Evolutionary conservation across 2,329 filamentous ascomycete genomes (phyloP).

Genomic region (Kalmusia sp.): DNA sequence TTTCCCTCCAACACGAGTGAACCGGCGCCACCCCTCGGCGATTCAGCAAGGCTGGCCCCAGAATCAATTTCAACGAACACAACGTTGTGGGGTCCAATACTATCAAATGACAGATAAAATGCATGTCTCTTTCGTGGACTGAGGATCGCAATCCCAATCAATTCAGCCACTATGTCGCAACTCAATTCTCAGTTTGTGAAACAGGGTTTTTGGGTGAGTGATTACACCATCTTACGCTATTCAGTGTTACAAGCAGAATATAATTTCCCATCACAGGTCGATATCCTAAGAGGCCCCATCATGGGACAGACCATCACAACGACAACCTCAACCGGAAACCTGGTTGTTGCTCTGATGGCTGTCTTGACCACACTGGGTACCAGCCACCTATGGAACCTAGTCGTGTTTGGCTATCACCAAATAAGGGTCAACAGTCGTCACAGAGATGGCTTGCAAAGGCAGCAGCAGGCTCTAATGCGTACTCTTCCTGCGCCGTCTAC

Average conservation of each 20-base stretch:
- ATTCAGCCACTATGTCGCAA: too few species aligned
- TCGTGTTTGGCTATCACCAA: conserved; percentile 11
- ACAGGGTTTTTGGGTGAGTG: neutral
- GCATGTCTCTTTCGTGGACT: too few species aligned
- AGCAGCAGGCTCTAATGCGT: conserved; percentile 18
- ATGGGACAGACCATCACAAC: conserved; percentile 29
- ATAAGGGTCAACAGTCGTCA: neutral
- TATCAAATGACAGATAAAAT: too few species aligned
- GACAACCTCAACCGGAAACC: conserved; percentile 21
- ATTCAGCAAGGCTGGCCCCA: too few species aligned
- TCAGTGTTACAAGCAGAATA: neutral
- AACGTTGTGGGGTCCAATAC: too few species aligned
- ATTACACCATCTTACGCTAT: neutral
- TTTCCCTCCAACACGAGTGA: too few species aligned
- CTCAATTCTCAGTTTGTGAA: conserved; percentile 1
- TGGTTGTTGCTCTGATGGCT: conserved; percentile 28
- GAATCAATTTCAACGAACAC: too few species aligned
- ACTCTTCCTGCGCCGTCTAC: conserved; percentile 11
- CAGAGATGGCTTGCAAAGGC: conserved; percentile 13
- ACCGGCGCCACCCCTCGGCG: too few species aligned
- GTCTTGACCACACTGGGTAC: conserved; percentile 14
- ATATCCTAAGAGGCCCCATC: conserved; percentile 13
- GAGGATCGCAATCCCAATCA: too few species aligned
- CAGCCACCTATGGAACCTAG: conserved; percentile 14
- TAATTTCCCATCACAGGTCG: neutral